Evolutionary conservation across 2,329 filamentous ascomycete genomes (phyloP), one percentile per base, ranked within the genome.

Genomic region (Parastagonospora nodorum): DNA sequence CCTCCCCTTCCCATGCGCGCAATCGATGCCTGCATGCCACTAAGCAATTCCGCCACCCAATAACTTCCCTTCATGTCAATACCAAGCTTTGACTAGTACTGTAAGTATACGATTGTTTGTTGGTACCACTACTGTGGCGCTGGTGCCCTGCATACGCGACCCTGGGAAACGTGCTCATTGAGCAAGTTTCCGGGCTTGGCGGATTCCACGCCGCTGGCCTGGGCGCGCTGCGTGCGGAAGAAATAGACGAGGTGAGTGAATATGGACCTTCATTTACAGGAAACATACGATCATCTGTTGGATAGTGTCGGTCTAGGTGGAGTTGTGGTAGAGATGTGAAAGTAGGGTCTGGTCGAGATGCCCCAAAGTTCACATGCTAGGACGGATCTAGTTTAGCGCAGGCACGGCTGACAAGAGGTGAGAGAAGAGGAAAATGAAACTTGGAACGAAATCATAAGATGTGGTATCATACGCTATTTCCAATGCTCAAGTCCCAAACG

Each of bases 171-270:
- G 58, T 64, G 61, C 61, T 64, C 61, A 62, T 37, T 63, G 62
- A 63, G 60, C 62, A 65, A 60, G 57, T 65, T 65, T 58, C 48
- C 11, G 44, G 2, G 14, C 51, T 63, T 63, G 57, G 60, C 61
- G 44, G n/a, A 10, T 45, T 38, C 31, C 4, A 8, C 12, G 14
- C 15, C 33, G 14, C 24, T 27, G 32, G 19, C 11, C 12, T 10
- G 15, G 28, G 11, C 15, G 27, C 10, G 33, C 32, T 37, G 29
- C 16, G 3, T 24, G n/a, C 35, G 35, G 35, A 4, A 36, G 10
- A 16, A 42, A 37, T 38, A 48, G 8, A 24, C 32, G 24, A 38
- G 37, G 8, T 14, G 15, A 4, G 19, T 24, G 12, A 2, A 33
- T 15, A 4, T 15, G n/a, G 14, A 12, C 33, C 5, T 36, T 24